These are phyloP conservation scores for Ascochyta koolunga DNA, from an alignment of 2,329 filamentous ascomycete species.

Conservation along the genomic window DNA sequence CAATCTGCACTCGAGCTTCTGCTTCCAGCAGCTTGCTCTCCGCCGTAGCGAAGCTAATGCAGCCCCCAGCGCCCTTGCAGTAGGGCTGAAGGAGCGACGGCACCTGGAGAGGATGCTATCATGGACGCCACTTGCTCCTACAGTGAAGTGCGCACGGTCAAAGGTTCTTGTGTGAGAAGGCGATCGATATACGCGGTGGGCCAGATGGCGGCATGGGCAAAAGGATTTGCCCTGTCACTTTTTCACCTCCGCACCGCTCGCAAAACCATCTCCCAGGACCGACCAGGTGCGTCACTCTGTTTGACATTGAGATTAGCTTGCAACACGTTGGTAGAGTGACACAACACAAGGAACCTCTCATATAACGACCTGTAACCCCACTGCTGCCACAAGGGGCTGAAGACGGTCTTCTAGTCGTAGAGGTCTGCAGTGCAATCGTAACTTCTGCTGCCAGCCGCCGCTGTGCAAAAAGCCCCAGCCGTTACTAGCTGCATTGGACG, in stretches of 20 bases:
- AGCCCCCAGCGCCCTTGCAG: conserved; percentile 42
- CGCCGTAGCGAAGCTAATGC: conserved; percentile 27
- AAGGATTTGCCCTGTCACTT: conserved; percentile 38
- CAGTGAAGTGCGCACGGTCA: conserved; percentile 1
- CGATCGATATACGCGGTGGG: conserved; percentile 8
- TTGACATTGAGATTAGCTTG: conserved; percentile 41
- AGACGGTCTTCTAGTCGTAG: conserved; percentile 26
- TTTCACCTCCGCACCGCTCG: conserved; percentile 23
- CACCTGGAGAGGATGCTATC: not conserved
- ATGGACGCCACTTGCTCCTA: conserved; percentile 2
- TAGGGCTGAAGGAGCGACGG: conserved; percentile 36
- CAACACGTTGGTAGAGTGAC: conserved; percentile 39
- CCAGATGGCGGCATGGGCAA: conserved; percentile 3
- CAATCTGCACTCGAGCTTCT: conserved; percentile 31
- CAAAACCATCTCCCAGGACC: conserved; percentile 18
- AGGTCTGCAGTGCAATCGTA: conserved; percentile 33
- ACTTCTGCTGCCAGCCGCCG: conserved; percentile 30
- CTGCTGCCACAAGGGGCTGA: conserved; percentile 21
- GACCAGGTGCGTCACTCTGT: conserved; percentile 29
- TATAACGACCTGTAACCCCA: conserved; percentile 26
- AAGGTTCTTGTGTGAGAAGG: not conserved
- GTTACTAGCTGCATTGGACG: conserved; percentile 23
- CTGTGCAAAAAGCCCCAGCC: conserved; percentile 29
- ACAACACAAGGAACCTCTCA: conserved; percentile 37
- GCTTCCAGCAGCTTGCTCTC: conserved; percentile 27